Evolutionary conservation across 352 stramenopile genomes (phyloP), one percentile per base, ranked within the genome.

Genomic region (Elongisporangium senticosum): DNA sequence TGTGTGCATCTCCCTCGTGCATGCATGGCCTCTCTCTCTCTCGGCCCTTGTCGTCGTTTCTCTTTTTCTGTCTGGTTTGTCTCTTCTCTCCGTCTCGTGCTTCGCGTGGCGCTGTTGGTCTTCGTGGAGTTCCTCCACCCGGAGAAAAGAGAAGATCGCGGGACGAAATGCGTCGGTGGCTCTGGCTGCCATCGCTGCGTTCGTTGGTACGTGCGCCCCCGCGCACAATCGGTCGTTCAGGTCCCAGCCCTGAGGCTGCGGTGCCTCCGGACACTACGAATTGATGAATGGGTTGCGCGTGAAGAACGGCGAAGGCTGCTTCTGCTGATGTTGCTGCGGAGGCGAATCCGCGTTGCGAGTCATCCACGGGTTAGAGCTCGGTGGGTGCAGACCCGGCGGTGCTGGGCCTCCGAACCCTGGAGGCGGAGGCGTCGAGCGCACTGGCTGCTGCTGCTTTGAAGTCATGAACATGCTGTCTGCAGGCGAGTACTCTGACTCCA

Each of bases 201-300:
- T 43, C 28, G 33, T 17, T 17, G 13, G 26, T 37, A 1, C 1
- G 33, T 43, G 33, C 11, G 8, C 13, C 10, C 28, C 33, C 33
- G 33, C 33, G 11, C 33, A 43, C 11, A 43, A 17, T 5, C 11
- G 33, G 33, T 43, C 33, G 8, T 43, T 43, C 13, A 10, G 33
- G 33, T 43, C 33, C 13, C 33, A 39, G 28, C 28, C 28, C 28
- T 11, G 28, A 39, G 28, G 28, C 8, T 43, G 22, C 14, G 49
- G 37, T 43, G 23, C 33, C 33, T 43, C 2, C 1, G 33, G 39
- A 17, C 22, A 8, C 39, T 87, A 87, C 49, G 78, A 69, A 43
- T 86, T 89, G 21, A 87, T 66, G 59, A 87, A 90, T 53, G 75
- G 74, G 47, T 86, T 88, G 0, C 72, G 66, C 53, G 72, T 82